These are phyloP conservation scores for Rubia tinctorum DNA, from an alignment of 305 asterid species.

Conservation along the genomic window DNA sequence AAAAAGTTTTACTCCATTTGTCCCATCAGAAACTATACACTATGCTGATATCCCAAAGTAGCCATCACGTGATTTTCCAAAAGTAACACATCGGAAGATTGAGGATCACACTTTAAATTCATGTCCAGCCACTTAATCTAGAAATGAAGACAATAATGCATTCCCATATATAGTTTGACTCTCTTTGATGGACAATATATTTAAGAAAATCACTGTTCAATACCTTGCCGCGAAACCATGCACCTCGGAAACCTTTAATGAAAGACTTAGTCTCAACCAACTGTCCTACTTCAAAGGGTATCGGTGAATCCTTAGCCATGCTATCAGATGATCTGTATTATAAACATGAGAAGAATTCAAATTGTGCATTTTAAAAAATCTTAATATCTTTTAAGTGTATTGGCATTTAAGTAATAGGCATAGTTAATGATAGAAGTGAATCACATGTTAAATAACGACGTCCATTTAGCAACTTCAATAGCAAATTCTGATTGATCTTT, in stretches of 20 bases:
- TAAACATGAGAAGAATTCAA: not conserved
- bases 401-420: too few species aligned
- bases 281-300: not conserved
- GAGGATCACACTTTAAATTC: too few species aligned
- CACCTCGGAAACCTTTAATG: not conserved
- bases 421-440: too few species aligned
- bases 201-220: not conserved
- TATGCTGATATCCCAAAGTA: not conserved
- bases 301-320: not conserved
- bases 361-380: not conserved
- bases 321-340: not conserved
- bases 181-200: too few species aligned
- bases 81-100: not conserved
- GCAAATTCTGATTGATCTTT: too few species aligned
- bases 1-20: not conserved
- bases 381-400: not conserved
- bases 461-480: too few species aligned
- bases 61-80: not conserved
- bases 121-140: not conserved
- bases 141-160: not conserved
- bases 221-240: conserved; percentile 11
- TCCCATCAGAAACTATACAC: not conserved
- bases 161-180: too few species aligned
- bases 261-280: not conserved
- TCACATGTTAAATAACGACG: too few species aligned